These are phyloP conservation scores for Ceratorhiza oryzae-sativae DNA, from an alignment of 1,284 basidiomycete genomes.

Conservation along the genomic window DNA sequence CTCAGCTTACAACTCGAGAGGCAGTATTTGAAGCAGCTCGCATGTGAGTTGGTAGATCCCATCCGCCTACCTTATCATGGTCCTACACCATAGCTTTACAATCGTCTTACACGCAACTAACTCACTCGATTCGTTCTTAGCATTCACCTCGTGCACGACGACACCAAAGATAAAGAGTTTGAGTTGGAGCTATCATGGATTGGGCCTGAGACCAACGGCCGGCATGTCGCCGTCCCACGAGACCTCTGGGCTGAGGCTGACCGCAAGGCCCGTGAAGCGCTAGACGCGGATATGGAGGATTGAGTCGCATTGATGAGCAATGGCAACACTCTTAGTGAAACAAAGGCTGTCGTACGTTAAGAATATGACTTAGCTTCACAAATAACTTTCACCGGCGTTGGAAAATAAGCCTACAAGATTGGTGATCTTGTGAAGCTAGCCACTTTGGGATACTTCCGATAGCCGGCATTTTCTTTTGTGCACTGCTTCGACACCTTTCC, in stretches of 20 bases:
- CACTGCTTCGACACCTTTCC: too few relatives aligned
- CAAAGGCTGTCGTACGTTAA: neutral
- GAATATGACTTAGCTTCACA: neutral
- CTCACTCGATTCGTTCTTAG: conserved; percentile 54
- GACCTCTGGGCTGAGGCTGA: conserved; percentile 89
- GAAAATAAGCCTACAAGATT: neutral
- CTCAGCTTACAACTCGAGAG: conserved; percentile 78
- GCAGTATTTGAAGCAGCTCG: conserved; percentile 94
- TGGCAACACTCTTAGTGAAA: neutral
- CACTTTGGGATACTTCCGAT: neutral
- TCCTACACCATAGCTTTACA: neutral
- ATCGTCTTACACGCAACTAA: neutral
- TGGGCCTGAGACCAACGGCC: conserved; percentile 80
- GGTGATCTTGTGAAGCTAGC: neutral
- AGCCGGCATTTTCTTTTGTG: neutral
- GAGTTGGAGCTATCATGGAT: conserved; percentile 99
- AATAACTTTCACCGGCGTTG: too few relatives aligned
- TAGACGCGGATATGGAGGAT: conserved; percentile 40
- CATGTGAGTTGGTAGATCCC: conserved; percentile 90
- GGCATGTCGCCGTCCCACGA: conserved; percentile 84
- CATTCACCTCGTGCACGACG: conserved; percentile 97
- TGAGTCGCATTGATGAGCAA: neutral
- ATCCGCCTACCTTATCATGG: neutral
- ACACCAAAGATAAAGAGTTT: conserved; percentile 97
- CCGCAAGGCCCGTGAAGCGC: conserved; percentile 84